A percentile compares a stretch with the other conserved stretches of the same genome.
phyloP scores from a whole-genome alignment of 441 rosid species.

The Gossypium schwendimanii region DNA sequence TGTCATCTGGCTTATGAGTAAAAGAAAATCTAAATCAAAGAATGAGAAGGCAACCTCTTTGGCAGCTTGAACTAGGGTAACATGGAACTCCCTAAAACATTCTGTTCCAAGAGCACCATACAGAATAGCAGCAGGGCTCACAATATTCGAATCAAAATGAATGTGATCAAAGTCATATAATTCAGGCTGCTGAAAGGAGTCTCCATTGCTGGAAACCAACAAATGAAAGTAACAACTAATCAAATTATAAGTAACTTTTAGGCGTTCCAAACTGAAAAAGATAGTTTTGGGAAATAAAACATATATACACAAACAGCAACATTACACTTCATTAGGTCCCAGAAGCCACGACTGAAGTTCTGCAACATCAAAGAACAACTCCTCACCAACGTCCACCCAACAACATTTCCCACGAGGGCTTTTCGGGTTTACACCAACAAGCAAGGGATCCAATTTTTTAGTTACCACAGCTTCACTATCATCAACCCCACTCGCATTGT shows the following conservation, averaged over 20 bases:
- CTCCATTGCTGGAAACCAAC: slow-evolving; percentile 46
- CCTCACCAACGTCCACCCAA: slow-evolving; percentile 90
- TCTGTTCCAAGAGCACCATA: slow-evolving; percentile 93
- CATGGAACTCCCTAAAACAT: slow-evolving; percentile 83
- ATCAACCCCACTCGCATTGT: slow-evolving; percentile 25
- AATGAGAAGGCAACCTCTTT: slow-evolving; percentile 41
- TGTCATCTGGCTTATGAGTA: background rate
- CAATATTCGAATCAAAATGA: slow-evolving; percentile 54
- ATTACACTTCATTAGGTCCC: slow-evolving; percentile 45
- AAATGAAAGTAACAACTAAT: slow-evolving; percentile 17
- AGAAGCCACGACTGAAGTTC: slow-evolving; percentile 67
- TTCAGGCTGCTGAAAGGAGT: slow-evolving; percentile 73
- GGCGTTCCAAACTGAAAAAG: background rate
- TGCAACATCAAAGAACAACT: slow-evolving; percentile 62
- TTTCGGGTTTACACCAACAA: slow-evolving; percentile 48
- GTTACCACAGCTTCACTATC: slow-evolving; percentile 23
- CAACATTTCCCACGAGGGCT: slow-evolving; percentile 75
- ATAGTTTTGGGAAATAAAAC: background rate
- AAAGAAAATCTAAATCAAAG: slow-evolving; percentile 7
- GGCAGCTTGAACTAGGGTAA: slow-evolving; percentile 59
- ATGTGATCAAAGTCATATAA: slow-evolving; percentile 90
- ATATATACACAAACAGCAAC: slow-evolving; percentile 1
- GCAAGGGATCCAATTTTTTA: slow-evolving; percentile 39
- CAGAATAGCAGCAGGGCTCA: slow-evolving; percentile 65
- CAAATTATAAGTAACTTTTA: background rate